Percentiles rank a stretch among this genome's conserved stretches.
Conservation (phyloP, 2,329 filamentous ascomycete genomes). For the Cordyceps tenuipes region DNA sequence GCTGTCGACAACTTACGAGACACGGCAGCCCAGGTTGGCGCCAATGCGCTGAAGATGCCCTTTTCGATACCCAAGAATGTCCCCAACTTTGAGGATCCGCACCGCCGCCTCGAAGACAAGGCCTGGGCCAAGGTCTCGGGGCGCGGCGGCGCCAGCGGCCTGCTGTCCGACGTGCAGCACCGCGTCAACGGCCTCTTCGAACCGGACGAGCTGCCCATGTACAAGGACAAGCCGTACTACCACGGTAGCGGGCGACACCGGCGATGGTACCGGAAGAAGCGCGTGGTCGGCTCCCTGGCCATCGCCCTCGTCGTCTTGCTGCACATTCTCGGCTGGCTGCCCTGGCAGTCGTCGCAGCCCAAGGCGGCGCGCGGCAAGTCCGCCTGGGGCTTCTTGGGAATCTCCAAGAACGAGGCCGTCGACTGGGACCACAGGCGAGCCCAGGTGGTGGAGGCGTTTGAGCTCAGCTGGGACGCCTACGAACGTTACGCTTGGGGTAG, state of each 20-base stretch:
- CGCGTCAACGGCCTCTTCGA: conserved; percentile 59
- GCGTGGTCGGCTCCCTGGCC: conserved; percentile 45
- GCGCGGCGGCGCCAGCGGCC: conserved; percentile 23
- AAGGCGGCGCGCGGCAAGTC: conserved; percentile 26
- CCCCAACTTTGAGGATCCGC: conserved; percentile 58
- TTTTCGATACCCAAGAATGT: conserved; percentile 62
- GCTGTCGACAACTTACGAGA: conserved; percentile 36
- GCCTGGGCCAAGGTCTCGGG: conserved; percentile 49
- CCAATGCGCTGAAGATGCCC: conserved; percentile 48
- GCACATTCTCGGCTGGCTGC: conserved; percentile 63
- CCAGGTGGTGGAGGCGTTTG: conserved; percentile 80
- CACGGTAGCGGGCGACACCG: conserved; percentile 53
- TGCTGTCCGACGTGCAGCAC: conserved; percentile 48
- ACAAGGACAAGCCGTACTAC: conserved; percentile 95
- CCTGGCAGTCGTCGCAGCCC: conserved; percentile 27
- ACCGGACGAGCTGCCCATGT: conserved; percentile 65
- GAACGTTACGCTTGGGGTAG: conserved; percentile 90
- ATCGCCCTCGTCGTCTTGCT: conserved; percentile 51
- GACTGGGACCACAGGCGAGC: conserved; percentile 75
- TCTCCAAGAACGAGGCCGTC: conserved; percentile 39
- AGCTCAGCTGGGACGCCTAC: conserved; percentile 88
- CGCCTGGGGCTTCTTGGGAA: conserved; percentile 50
- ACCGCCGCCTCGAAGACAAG: conserved; percentile 56
- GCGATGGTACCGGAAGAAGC: conserved; percentile 54
- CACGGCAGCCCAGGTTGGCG: conserved; percentile 40